Base-by-base conservation (phyloP, 2,329 filamentous ascomycete species). In the Scedosporium dehoogii region DNA sequence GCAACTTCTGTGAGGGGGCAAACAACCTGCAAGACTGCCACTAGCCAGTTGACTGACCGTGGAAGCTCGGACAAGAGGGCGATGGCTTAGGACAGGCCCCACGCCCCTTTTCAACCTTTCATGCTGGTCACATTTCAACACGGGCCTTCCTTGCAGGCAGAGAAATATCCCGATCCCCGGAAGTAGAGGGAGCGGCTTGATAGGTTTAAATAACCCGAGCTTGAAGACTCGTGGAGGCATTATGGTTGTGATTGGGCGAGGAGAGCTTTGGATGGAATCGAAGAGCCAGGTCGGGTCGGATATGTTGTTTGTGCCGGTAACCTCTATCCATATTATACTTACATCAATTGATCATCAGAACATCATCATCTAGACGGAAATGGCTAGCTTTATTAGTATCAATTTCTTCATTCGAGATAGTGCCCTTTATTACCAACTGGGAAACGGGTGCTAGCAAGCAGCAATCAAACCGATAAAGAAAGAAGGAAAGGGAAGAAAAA, bases 1-100 rank as follows among this genome's bases (percentile, higher is more conserved):
- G 10, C n/a, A 3, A 38, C 9, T 29, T 41, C 23, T 10, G 21
- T 48, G 18, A 16, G 46, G 57, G n/a, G 29, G 5, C 6, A 6
- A 68, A 72, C 14, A 65, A 83, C 81, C 82, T 23, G 77, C 66
- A n/a, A 85, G 64, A 65, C 82, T 83, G 3, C 82, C 82, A 21
- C 78, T 76, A 1, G 81, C 82, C n/a, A 84, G 68, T 70, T 85
- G 80, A 62, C 73, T 60, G 33, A 66, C 64, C 6, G 62, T 64
- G 14, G 42, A 46, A 10, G 42, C 42, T 23, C 25, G 53, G 59
- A 38, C 16, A 4, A 29, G 58, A 25, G 44, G 38, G 23, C 44
- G 58, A 41, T 59, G 21, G 21, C 21, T 18, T 10, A 46, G 58
- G 38, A 33, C 23, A 23, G 44, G 18, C 21, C 44, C 9, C 6